A percentile compares a stretch with the other conserved stretches of the same genome.
These are phyloP conservation scores for Pochonia chlamydosporia DNA, from an alignment of 2,329 filamentous ascomycete species.

Conservation along the genomic window DNA sequence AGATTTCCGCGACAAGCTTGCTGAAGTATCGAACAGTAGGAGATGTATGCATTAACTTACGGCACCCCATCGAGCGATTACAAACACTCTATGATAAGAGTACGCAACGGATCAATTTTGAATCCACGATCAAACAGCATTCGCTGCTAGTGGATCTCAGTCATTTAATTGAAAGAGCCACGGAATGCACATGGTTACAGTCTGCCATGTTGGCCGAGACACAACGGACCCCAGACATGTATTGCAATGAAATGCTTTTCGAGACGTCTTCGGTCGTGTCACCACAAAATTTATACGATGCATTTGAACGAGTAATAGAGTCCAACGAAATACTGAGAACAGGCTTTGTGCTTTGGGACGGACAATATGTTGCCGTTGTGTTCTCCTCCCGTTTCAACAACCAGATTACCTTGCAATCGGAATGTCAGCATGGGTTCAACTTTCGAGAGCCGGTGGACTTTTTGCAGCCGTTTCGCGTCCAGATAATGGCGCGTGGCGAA, in stretches of 20 bases:
- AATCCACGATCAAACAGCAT: conserved; percentile 1
- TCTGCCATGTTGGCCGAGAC: conserved; percentile 77
- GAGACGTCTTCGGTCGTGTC: conserved; percentile 37
- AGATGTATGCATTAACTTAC: conserved; percentile 16
- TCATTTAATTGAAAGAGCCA: conserved; percentile 1
- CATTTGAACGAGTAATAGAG: conserved; percentile 43
- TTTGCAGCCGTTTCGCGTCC: conserved; percentile 56
- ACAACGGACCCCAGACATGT: conserved; percentile 48
- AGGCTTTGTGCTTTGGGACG: conserved; percentile 58
- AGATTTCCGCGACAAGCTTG: conserved; percentile 53
- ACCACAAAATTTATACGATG: conserved; percentile 35
- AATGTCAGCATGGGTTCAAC: conserved; percentile 31
- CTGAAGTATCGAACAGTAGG: conserved; percentile 46
- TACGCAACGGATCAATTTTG: too few relatives aligned
- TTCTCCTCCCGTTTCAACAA: conserved; percentile 49
- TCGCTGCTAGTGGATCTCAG: not conserved
- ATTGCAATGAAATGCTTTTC: conserved; percentile 74
- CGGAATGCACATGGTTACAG: conserved; percentile 68
- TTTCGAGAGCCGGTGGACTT: conserved; percentile 31
- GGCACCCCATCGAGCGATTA: not conserved
- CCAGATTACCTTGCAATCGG: conserved; percentile 23
- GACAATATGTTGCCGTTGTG: conserved; percentile 39
- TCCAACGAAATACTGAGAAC: conserved; percentile 66
- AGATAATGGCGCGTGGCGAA: conserved; percentile 34
- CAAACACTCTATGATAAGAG: too few relatives aligned